These are phyloP conservation scores for Blastosporella zonata DNA, from an alignment of 1,284 basidiomycete species.

Conservation along the genomic window DNA sequence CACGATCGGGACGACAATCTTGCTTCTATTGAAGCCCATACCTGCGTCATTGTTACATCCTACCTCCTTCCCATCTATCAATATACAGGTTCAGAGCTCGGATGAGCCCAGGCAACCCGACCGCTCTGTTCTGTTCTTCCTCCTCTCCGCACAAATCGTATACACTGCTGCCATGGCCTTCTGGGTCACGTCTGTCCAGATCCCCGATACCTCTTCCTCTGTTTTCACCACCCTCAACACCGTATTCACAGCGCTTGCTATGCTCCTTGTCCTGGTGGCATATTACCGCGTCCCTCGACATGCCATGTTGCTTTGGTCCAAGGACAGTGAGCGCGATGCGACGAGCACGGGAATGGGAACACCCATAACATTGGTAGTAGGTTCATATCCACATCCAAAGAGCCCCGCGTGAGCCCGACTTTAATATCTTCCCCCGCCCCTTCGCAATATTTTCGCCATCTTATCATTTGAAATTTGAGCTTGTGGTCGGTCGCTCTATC, in stretches of 20 bases:
- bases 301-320: neutral
- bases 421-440: too few species aligned
- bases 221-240: constrained; percentile 14
- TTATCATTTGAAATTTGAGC: too few species aligned
- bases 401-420: too few species aligned
- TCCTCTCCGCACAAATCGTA: constrained; percentile 4
- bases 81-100: neutral
- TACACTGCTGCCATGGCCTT: constrained; percentile 5
- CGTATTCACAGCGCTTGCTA: constrained; percentile 6
- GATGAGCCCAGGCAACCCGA: neutral
- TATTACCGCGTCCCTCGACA: constrained; percentile 1
- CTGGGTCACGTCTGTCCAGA: constrained; percentile 3
- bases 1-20: constrained; percentile 4
- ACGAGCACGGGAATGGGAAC: too few species aligned
- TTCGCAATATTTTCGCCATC: too few species aligned
- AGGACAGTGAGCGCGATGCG: too few species aligned
- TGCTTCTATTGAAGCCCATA: constrained; percentile 2
- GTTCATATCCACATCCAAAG: too few species aligned
- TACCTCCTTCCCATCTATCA: neutral
- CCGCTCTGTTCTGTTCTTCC: neutral
- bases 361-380: too few species aligned
- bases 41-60: neutral
- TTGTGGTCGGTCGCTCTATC: too few species aligned
- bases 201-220: neutral
- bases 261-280: constrained; percentile 7